These are phyloP conservation scores for Lactarius hengduanensis DNA, from an alignment of 768 basidiomycete genomes.

Conservation along the genomic window DNA sequence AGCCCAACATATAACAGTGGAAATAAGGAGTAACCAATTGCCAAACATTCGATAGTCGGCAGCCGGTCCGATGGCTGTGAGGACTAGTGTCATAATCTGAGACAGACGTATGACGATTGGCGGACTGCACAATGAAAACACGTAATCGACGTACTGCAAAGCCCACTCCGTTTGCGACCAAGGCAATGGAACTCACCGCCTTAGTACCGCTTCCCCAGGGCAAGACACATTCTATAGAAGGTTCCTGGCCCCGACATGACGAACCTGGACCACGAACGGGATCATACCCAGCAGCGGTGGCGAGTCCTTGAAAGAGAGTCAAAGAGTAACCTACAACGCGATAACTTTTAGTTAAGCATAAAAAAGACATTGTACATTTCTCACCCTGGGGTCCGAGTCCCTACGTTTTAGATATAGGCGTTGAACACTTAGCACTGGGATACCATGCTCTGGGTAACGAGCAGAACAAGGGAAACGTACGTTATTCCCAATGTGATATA, in stretches of 20 bases:
- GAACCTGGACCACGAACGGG: constrained; percentile 66
- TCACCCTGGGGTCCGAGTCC: constrained; percentile 57
- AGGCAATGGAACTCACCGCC: constrained; percentile 67
- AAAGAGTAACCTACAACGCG: constrained; percentile 49
- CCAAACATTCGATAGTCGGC: constrained; percentile 75
- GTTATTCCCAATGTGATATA: constrained; percentile 79
- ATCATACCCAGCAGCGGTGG: constrained; percentile 68
- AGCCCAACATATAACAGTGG: constrained; percentile 75
- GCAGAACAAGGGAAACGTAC: constrained; percentile 38
- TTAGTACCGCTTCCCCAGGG: constrained; percentile 76
- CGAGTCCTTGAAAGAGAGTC: constrained; percentile 71
- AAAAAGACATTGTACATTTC: constrained; percentile 9
- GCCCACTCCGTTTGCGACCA: constrained; percentile 72
- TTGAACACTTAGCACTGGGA: constrained; percentile 26
- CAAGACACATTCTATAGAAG: constrained; percentile 73
- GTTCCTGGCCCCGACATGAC: constrained; percentile 50
- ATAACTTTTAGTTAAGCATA: not conserved
- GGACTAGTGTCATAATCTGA: constrained; percentile 72
- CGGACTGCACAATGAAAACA: not conserved
- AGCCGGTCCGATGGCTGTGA: constrained; percentile 68
- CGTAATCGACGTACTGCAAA: constrained; percentile 54
- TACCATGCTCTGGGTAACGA: constrained; percentile 1
- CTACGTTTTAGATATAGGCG: constrained; percentile 35
- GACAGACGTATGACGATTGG: not conserved
- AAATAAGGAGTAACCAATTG: constrained; percentile 70